Evolutionary conservation across 2,329 filamentous ascomycete genomes (phyloP), one percentile per base, ranked within the genome.

Genomic region (Penicillium griseofulvum): DNA sequence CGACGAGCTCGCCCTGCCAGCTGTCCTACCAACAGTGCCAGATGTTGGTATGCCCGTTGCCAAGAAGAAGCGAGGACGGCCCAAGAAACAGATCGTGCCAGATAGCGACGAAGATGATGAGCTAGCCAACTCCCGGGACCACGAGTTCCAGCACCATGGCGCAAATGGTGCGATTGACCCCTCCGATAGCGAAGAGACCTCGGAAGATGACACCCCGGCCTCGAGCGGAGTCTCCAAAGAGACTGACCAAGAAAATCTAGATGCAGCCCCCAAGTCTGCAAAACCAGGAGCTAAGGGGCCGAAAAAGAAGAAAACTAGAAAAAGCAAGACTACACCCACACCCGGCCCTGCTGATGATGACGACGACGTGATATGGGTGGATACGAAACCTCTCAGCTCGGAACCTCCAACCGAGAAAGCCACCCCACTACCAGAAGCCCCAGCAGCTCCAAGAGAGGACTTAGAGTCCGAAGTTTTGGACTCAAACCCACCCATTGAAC

Each of bases 241-340:
- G 41, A 45, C 47, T 51, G 39, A 55, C 39, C 28, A 51, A 51
- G 34, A 55, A 17, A 19, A 51, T 22, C 16, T 41, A 55, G 52
- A 28, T 45, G 37, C 49, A 34, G 31, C 37, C 24, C 39, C 14
- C 11, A 51, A 55, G 26, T 34, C 43, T n/a, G 19, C 17, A 9
- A 57, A 62, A 11, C 1, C 54, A 44, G 45, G 44, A 5, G 8
- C 51, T 65, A 74, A 56, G 61, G 72, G 56, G 44, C 59, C 55
- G 55, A 76, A 57, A 67, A 81, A 74, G 72, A 76, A 69, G 59
- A 77, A 76, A 48, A 49, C 71, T 19, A 81, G 77, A 62, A 72
- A 78, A 55, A 71, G 73, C 36, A 78, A 78, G 55, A 74, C 74
- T 5, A 73, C 69, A 0, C 74, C 74, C 5, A 63, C 67, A 4